Evolutionary conservation across 2,329 filamentous ascomycete genomes (phyloP), one percentile per base, ranked within the genome.

Genomic region (Knufia fluminis): DNA sequence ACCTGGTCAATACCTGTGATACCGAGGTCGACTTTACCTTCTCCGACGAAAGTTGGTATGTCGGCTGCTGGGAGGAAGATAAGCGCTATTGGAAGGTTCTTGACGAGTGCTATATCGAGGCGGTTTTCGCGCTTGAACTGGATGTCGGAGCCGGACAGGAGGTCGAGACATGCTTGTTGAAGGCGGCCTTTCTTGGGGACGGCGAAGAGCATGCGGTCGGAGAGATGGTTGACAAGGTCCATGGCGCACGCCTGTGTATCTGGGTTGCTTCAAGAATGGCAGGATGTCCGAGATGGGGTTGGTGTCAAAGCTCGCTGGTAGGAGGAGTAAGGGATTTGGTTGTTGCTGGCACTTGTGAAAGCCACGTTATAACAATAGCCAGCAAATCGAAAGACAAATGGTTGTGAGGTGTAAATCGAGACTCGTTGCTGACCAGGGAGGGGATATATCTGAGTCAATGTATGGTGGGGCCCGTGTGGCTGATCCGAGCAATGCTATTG

Each of bases 181-280:
- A 98, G 82, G 50, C 92, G 86, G 56, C 92, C 92, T 84, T 98
- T 98, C 74, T 98, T 98, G 53, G 92, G 92, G n/a, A 98, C 87
- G 54, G 92, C 92, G 66, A 98, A 96, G 55, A 97, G 79, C 50
- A 97, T 78, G 58, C 92, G 85, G 64, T 91, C 90, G 75, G 92
- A 88, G 65, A 96, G 78, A 73, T 78, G 75, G 64, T 80, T 79
- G 52, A 80, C 77, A 52, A 80, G 71, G 73, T 80, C 77, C 77
- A 80, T 80, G 41, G 48, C 39, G 12, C n/a, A n/a, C n/a, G n/a
- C n/a, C n/a, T n/a, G n/a, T n/a, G n/a, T n/a, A n/a, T n/a, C n/a
- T n/a, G n/a, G n/a, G n/a, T n/a, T n/a, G n/a, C n/a, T n/a, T n/a
- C n/a, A n/a, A n/a, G n/a, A n/a, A n/a, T n/a, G n/a, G n/a, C n/a